Evolutionary conservation across 108 stramenopile genomes (phyloP).

Genomic region (Stephanodiscus triporus): DNA sequence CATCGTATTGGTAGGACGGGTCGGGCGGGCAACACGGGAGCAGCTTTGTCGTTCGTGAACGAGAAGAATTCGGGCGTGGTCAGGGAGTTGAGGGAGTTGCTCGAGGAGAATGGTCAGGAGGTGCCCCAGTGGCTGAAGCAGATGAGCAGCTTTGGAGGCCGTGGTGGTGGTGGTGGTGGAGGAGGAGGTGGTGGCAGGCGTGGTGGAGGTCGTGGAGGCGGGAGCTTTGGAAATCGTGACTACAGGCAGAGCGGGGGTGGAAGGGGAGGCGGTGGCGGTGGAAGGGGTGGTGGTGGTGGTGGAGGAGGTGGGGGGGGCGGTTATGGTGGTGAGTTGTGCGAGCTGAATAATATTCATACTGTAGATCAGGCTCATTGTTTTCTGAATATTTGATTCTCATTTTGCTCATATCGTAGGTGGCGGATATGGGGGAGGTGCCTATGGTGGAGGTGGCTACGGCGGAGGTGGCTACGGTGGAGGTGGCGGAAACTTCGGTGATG

Average conservation of each 20-base stretch:
- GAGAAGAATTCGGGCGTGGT: constrained; percentile 85
- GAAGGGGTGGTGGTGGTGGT: constrained; percentile 35
- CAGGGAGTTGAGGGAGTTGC: constrained; percentile 76
- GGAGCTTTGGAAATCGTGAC: constrained; percentile 39
- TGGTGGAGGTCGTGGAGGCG: constrained; percentile 42
- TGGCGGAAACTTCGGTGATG: constrained; percentile 54
- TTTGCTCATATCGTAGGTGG: neutral
- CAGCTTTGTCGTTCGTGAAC: constrained; percentile 92
- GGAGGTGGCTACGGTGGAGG: constrained; percentile 36
- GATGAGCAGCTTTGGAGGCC: constrained; percentile 65
- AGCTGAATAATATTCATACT: neutral
- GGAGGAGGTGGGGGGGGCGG: constrained; percentile 41
- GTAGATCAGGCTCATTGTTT: neutral
- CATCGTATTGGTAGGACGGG: constrained; percentile 99
- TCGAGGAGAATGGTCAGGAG: constrained; percentile 89
- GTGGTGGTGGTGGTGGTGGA: constrained; percentile 64
- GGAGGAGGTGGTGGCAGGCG: constrained; percentile 64
- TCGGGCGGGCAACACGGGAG: constrained; percentile 96
- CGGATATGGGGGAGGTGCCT: neutral
- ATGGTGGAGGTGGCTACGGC: constrained; percentile 11
- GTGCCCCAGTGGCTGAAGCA: constrained; percentile 82
- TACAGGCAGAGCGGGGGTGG: constrained; percentile 62
- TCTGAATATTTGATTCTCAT: neutral
- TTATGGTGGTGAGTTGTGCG: constrained; percentile 10
- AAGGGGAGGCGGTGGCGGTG: constrained; percentile 23